Evolutionary conservation across 2,329 filamentous ascomycete species (phyloP), one percentile per base, ranked within the genome.

Genomic region (Ilyonectria mors-panacis): DNA sequence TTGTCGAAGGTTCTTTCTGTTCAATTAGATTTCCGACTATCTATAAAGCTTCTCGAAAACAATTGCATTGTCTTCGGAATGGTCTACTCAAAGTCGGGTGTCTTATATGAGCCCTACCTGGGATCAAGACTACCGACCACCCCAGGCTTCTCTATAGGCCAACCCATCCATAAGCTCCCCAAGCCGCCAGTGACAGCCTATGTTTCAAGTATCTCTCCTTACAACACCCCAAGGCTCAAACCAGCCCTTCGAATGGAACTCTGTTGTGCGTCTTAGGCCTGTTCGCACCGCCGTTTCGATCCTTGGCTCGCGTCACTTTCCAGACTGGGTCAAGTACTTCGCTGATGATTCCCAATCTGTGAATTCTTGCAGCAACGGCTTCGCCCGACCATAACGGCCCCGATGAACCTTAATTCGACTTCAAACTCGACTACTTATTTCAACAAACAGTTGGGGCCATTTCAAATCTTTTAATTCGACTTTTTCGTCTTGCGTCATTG

Each of bases 371-470:
- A 73, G 66, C 61, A 66, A 66, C 51, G 54, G 48, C 65, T 65
- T 61, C 57, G 63, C 39, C 63, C 58, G 59, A 65, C 9, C 26
- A 60, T 55, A 63, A 55, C 39, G 59, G 56, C 53, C 59, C 67
- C 62, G 47, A 50, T 44, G 55, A 73, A 71, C 71, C 70, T 59
- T 73, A 70, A 58, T 71, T 67, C 33, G 61, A 74, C 69, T 54
- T 58, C 63, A 50, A 7, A 30, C 1, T 42, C 17, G 9, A 37
- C 28, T 19, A 21, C 35, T 35, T 19, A 50, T 26, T 35, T 50
- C 23, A 23, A 35, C 39, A 21, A 28, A 39, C 28, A 28, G 44
- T 45, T 7, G 13, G 33, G 35, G 28, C 28, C 35, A 26, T 45
- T 45, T 53, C 5, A 21, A 8, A 33, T 62, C 44, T 42, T 44